Evolutionary conservation across 2,329 filamentous ascomycete genomes (phyloP).

Genomic region (Pestalotiopsis fici): DNA sequence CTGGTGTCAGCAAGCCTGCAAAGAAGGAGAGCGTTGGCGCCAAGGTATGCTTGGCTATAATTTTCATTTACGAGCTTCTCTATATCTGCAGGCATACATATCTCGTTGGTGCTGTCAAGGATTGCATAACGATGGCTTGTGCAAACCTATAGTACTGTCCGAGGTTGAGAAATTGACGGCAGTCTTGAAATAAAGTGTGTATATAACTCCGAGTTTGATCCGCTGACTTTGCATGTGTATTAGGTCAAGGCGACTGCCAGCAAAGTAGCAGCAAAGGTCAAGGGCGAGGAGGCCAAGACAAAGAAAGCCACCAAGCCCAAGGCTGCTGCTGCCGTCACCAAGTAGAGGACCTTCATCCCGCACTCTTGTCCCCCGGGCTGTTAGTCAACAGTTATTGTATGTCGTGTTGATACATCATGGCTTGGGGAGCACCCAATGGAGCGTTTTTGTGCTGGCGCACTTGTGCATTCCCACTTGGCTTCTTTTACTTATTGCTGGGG

Average conservation of each 20-base stretch:
- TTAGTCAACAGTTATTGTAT: no score
- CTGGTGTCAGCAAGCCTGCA: slow-evolving; percentile 30
- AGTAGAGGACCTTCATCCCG: background rate
- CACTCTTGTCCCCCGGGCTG: no score
- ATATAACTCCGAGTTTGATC: background rate
- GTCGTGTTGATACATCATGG: no score
- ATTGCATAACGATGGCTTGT: no score
- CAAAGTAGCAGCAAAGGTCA: slow-evolving; percentile 29
- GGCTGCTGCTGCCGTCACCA: slow-evolving; percentile 13
- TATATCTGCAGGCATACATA: background rate
- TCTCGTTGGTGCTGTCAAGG: no score
- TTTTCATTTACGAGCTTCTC: background rate
- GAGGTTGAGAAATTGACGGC: no score
- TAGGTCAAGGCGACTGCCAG: slow-evolving; percentile 30
- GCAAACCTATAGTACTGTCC: no score
- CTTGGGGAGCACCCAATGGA: no score
- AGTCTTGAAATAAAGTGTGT: no score
- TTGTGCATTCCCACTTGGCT: no score
- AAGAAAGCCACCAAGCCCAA: slow-evolving; percentile 29
- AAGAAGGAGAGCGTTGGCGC: slow-evolving; percentile 31
- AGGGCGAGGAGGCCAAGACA: slow-evolving; percentile 14
- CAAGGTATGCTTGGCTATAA: slow-evolving; percentile 22
- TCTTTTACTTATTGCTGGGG: no score
- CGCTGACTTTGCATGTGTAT: background rate
- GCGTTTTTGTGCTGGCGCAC: no score